Conservation (phyloP, 2,329 filamentous ascomycete species). For the Aquanectria penicillioides region DNA sequence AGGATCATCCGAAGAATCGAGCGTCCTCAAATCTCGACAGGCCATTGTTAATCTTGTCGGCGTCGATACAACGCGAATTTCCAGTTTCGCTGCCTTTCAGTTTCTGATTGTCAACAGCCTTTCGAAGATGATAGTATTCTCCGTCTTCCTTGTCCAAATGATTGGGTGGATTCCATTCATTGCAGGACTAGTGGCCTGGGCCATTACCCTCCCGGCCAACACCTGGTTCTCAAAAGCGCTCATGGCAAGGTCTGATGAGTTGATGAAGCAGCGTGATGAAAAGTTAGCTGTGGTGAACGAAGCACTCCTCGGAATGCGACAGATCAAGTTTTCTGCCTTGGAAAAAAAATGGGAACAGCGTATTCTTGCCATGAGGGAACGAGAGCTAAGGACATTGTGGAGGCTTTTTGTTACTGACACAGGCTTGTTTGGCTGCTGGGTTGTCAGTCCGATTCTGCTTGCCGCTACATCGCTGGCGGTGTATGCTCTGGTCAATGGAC, state of each 20-base stretch:
- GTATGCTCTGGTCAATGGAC: slow-evolving; percentile 72
- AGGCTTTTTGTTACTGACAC: slow-evolving; percentile 72
- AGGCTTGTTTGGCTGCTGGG: slow-evolving; percentile 73
- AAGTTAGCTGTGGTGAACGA: slow-evolving; percentile 83
- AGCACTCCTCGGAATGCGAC: slow-evolving; percentile 80
- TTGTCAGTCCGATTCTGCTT: slow-evolving; percentile 77
- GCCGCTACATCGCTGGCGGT: slow-evolving; percentile 76
- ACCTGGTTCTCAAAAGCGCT: slow-evolving; percentile 73
- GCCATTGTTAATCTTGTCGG: slow-evolving; percentile 81
- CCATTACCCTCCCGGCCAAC: slow-evolving; percentile 74
- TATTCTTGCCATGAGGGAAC: slow-evolving; percentile 69
- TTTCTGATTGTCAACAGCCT: slow-evolving; percentile 71
- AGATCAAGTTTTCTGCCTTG: slow-evolving; percentile 85
- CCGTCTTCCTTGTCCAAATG: slow-evolving; percentile 72
- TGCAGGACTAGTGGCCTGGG: slow-evolving; percentile 72
- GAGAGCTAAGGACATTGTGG: slow-evolving; percentile 75
- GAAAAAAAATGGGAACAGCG: slow-evolving; percentile 80
- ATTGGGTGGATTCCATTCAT: slow-evolving; percentile 77
- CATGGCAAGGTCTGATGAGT: slow-evolving; percentile 68
- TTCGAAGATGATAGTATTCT: slow-evolving; percentile 72
- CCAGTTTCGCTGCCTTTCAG: slow-evolving; percentile 74
- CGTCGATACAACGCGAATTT: slow-evolving; percentile 76
- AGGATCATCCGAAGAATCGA: slow-evolving; percentile 51
- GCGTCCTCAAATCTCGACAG: slow-evolving; percentile 64
- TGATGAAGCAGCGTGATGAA: slow-evolving; percentile 81